phyloP scores from a whole-genome alignment of 2,329 filamentous ascomycete genomes.

The Aspergillus cejpii region DNA sequence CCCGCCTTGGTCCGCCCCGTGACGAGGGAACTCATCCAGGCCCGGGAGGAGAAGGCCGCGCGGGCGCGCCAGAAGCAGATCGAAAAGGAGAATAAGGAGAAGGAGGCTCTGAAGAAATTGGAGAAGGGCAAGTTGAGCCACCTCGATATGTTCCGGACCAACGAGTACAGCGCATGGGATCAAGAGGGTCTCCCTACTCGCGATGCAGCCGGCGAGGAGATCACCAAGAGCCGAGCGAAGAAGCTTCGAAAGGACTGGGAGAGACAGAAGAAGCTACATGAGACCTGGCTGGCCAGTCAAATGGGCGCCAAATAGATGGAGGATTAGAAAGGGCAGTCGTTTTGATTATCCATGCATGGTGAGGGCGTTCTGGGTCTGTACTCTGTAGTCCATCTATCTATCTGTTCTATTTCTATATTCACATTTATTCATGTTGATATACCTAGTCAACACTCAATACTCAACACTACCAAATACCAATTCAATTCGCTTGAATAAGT shows the following conservation, averaged over 20 bases:
- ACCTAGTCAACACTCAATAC: too few species aligned
- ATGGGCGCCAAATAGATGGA: neutral
- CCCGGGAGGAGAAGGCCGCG: slow-evolving; percentile 50
- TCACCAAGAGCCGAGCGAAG: slow-evolving; percentile 73
- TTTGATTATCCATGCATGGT: neutral
- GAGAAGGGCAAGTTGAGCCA: slow-evolving; percentile 54
- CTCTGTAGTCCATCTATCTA: neutral
- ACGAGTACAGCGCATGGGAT: slow-evolving; percentile 72
- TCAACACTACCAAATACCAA: too few species aligned
- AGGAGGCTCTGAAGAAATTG: slow-evolving; percentile 38
- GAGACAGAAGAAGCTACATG: slow-evolving; percentile 65
- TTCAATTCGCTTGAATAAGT: neutral
- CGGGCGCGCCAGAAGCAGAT: slow-evolving; percentile 42
- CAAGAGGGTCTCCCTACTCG: slow-evolving; percentile 71
- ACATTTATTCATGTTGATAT: neutral
- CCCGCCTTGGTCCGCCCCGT: slow-evolving; percentile 67
- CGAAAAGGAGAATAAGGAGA: slow-evolving; percentile 45
- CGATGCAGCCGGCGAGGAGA: slow-evolving; percentile 68
- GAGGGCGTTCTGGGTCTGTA: neutral
- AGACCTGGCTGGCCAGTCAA: slow-evolving; percentile 1
- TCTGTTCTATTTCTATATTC: neutral
- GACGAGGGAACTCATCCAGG: slow-evolving; percentile 51
- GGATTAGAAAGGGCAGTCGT: neutral
- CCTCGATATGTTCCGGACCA: slow-evolving; percentile 52
- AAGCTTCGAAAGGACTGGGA: slow-evolving; percentile 87